Evolutionary conservation across 176 grass and related monocot species (phyloP).

Genomic region (Musa acuminata): DNA sequence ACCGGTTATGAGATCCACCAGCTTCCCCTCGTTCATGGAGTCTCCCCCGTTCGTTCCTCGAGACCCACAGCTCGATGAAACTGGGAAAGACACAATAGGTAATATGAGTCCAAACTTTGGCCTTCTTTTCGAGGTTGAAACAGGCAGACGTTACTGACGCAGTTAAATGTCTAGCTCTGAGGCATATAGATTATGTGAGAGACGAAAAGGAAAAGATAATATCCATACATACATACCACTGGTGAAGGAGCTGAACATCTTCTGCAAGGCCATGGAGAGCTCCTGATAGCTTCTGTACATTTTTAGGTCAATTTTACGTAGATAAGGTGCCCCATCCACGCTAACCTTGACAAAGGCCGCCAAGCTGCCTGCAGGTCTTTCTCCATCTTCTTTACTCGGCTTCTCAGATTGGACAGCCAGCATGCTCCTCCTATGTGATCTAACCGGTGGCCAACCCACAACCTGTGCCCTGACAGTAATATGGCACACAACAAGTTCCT

Average conservation of each 20-base stretch:
- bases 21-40: slow-evolving; percentile 8
- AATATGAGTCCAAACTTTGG: too few relatives aligned
- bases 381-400: slow-evolving; percentile 41
- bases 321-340: slow-evolving; percentile 94
- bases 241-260: slow-evolving; percentile 89
- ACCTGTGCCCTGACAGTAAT: slow-evolving; percentile 51
- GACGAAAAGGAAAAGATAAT: too few relatives aligned
- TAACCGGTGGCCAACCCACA: slow-evolving; percentile 94
- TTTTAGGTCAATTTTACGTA: slow-evolving; percentile 93
- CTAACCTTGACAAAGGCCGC: slow-evolving; percentile 73
- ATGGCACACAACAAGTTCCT: too few relatives aligned
- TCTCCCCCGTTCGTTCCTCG: neutral
- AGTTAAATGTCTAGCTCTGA: too few relatives aligned
- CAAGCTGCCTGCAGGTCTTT: slow-evolving; percentile 17
- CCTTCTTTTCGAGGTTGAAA: too few relatives aligned
- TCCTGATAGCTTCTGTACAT: slow-evolving; percentile 88
- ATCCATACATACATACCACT: slow-evolving; percentile 11
- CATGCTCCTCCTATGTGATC: slow-evolving; percentile 83
- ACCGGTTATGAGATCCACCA: slow-evolving; percentile 11
- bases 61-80: neutral
- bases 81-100: too few relatives aligned
- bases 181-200: too few relatives aligned
- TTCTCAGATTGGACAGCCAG: slow-evolving; percentile 65
- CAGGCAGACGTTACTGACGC: too few relatives aligned
- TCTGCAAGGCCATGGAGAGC: slow-evolving; percentile 69